phyloP scores from a whole-genome alignment of 1,284 basidiomycete species.

The Malassezia globosa region DNA sequence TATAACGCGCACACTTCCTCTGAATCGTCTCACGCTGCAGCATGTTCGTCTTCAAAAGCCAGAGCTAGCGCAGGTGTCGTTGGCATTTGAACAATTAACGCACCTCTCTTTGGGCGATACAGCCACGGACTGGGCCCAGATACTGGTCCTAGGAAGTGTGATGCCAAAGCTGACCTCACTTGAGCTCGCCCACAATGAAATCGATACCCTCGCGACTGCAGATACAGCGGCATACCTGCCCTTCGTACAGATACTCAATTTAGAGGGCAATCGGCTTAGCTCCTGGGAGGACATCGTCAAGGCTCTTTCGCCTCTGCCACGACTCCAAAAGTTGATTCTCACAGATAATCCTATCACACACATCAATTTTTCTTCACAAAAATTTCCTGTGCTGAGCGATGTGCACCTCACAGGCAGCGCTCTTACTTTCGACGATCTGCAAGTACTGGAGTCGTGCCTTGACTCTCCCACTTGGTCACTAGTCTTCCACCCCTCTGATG shows the following conservation, averaged over 20 bases:
- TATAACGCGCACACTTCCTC: slow-evolving; percentile 59
- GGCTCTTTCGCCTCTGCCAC: slow-evolving; percentile 53
- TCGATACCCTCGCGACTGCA: slow-evolving; percentile 37
- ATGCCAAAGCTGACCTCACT: slow-evolving; percentile 59
- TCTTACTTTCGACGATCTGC: slow-evolving; percentile 61
- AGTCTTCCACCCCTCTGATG: neutral
- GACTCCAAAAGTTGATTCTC: slow-evolving; percentile 59
- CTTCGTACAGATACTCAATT: slow-evolving; percentile 53
- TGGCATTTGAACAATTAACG: slow-evolving; percentile 3
- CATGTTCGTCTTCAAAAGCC: slow-evolving; percentile 45
- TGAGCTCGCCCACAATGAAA: slow-evolving; percentile 66
- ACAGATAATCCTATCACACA: slow-evolving; percentile 56
- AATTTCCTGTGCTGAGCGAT: slow-evolving; percentile 51
- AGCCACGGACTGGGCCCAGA: slow-evolving; percentile 25
- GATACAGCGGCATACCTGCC: neutral
- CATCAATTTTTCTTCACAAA: slow-evolving; percentile 46
- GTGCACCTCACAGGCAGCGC: slow-evolving; percentile 60
- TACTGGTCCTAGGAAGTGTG: slow-evolving; percentile 48
- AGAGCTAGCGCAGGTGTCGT: slow-evolving; percentile 2
- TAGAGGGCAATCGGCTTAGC: slow-evolving; percentile 61
- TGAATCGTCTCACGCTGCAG: slow-evolving; percentile 68
- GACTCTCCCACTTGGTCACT: neutral
- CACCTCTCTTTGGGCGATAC: slow-evolving; percentile 30
- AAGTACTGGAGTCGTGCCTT: slow-evolving; percentile 61
- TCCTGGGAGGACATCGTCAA: slow-evolving; percentile 56